Evolutionary conservation across 768 basidiomycete genomes (phyloP).

Genomic region (Suillus lakei): DNA sequence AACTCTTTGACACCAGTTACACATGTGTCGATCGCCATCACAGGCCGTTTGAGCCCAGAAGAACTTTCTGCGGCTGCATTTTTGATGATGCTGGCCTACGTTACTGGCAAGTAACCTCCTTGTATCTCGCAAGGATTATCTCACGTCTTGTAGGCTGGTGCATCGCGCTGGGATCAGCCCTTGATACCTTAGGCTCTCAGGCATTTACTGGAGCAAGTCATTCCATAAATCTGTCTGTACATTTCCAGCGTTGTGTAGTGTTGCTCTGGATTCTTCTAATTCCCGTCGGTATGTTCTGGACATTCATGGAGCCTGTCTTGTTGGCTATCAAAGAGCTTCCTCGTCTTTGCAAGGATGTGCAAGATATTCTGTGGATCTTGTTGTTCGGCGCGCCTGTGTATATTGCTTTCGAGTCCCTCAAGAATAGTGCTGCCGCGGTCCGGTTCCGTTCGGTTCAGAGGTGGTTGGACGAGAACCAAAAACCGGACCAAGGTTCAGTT

Average conservation of each 20-base stretch:
- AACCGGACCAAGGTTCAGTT: too few species aligned
- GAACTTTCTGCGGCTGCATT: constrained; percentile 76
- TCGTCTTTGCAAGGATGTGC: constrained; percentile 61
- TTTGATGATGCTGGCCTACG: constrained; percentile 77
- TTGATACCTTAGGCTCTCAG: constrained; percentile 80
- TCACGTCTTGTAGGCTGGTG: constrained; percentile 70
- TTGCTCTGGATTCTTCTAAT: constrained; percentile 67
- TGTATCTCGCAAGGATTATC: constrained; percentile 45
- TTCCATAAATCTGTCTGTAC: constrained; percentile 71
- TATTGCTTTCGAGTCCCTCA: constrained; percentile 75
- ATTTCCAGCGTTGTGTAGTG: constrained; percentile 71
- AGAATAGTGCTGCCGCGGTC: too few species aligned
- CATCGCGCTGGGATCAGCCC: constrained; percentile 75
- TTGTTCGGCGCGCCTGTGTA: constrained; percentile 72
- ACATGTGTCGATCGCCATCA: constrained; percentile 63
- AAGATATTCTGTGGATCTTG: constrained; percentile 67
- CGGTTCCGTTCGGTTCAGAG: too few species aligned
- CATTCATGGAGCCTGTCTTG: constrained; percentile 64
- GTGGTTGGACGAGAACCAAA: too few species aligned
- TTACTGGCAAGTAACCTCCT: constrained; percentile 71
- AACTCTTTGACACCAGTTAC: too few species aligned
- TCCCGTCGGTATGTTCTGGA: constrained; percentile 68
- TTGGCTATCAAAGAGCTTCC: constrained; percentile 65
- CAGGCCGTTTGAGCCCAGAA: constrained; percentile 69
- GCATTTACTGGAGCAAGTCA: constrained; percentile 68